Base-by-base conservation (phyloP, 2,329 filamentous ascomycete genomes). In the Sphaerulina vaccinii region DNA sequence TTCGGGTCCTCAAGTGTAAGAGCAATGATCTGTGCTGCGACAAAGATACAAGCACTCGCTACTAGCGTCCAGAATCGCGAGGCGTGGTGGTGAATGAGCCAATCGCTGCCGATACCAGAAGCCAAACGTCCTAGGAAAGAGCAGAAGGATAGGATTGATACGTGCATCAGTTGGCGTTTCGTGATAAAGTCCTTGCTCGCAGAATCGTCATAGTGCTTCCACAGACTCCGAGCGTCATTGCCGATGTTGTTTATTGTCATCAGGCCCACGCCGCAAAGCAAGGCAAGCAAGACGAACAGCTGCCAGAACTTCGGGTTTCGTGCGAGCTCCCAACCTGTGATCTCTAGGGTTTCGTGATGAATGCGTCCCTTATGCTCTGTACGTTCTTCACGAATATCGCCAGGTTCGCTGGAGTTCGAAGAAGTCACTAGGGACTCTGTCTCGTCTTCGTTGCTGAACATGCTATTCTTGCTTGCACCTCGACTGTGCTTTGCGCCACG, bases 191-290 rank as follows among this genome's bases (percentile, higher is more conserved):
- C 81, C 37, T 87, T 78, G 54, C 80, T 79, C 2, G 87, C 85
- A 1, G 81, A 83, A 57, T 85, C 79, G 64, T 96, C 90, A 67
- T 86, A 95, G 64, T 89, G 82, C 55, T 83, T 85, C 93, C 93
- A 97, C 1, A 99, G 78, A 2, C 90, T 90, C 66, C 89, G 88
- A 52, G 78, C 75, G 62, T 91, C 84, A 67, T 96, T 95, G 37
- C 93, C 93, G 65, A 97, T 96, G 64, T 99, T 99, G 74, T 99
- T 99, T 73, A 99, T 99, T 0, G 92, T 97, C 93, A 99, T 99
- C 59, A 99, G 75, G 9, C 93, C 93, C 62, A 96, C 87, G 46
- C 93, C 93, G 4, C 90, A 90, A 56, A 97, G 76, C n/a, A 96
- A 81, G 33, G 86, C 90, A 80, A 99, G 88, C 60, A 96, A 84